Percentiles rank a stretch among this genome's conserved stretches.
Evolutionary conservation across 2,329 filamentous ascomycete species (phyloP).

Genomic region (Nannizzia gypsea): DNA sequence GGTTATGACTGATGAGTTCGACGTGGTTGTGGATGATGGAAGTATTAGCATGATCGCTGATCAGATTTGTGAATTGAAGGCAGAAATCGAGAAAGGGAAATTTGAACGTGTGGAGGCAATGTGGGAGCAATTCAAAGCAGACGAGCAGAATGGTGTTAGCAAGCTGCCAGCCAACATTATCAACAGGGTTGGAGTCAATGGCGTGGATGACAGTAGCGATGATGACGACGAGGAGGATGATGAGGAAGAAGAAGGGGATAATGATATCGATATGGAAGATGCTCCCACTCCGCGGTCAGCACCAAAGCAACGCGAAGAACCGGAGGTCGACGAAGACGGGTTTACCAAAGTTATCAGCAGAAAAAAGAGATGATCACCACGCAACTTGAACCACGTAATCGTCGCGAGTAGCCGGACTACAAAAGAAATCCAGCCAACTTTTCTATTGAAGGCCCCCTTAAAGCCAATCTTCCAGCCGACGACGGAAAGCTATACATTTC

Average conservation of each 20-base stretch:
- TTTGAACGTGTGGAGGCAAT: conserved; percentile 54
- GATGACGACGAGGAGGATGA: conserved; percentile 47
- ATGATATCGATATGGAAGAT: conserved; percentile 54
- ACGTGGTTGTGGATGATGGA: conserved; percentile 83
- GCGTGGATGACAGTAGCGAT: conserved; percentile 46
- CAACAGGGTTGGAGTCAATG: conserved; percentile 26
- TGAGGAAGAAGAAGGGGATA: conserved; percentile 35
- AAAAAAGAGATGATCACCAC: conserved; percentile 41
- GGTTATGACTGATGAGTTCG: conserved; percentile 92
- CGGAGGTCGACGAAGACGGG: conserved; percentile 68
- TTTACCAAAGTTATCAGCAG: conserved; percentile 64
- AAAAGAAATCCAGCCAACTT: neutral
- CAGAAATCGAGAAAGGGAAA: conserved; percentile 52
- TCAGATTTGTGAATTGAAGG: conserved; percentile 57
- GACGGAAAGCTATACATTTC: too few species aligned
- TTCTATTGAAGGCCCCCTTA: neutral
- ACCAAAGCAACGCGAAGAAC: conserved; percentile 52
- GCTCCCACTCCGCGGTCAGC: conserved; percentile 39
- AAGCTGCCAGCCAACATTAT: conserved; percentile 18
- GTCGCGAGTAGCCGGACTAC: neutral
- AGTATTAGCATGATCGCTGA: conserved; percentile 62
- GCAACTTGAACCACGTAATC: neutral
- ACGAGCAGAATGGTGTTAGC: conserved; percentile 36
- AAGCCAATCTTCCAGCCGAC: neutral
- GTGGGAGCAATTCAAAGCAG: conserved; percentile 35